Evolutionary conservation across 139 green algal genomes (phyloP).

Genomic region (Coelastrella sp.): DNA sequence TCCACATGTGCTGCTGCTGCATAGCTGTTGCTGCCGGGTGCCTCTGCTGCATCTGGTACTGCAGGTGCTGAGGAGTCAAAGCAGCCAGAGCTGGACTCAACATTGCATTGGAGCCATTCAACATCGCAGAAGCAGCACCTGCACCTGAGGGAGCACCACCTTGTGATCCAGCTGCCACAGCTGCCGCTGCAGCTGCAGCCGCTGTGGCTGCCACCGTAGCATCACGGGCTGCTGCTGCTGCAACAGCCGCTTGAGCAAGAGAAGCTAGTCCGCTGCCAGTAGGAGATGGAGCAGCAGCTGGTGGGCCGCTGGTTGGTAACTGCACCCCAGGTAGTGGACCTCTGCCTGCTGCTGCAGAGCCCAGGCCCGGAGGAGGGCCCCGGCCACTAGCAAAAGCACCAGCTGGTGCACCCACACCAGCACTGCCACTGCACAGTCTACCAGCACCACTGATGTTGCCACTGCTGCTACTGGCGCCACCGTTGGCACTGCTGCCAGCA

Average conservation of each 20-base stretch:
- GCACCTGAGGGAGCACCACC: background rate
- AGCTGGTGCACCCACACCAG: background rate
- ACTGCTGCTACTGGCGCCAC: background rate
- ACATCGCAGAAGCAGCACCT: background rate
- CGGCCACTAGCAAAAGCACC: background rate
- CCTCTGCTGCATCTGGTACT: slow-evolving; percentile 37
- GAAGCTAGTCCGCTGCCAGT: background rate
- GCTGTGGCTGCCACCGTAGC: slow-evolving; percentile 14
- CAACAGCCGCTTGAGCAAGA: slow-evolving; percentile 4
- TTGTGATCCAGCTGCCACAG: background rate
- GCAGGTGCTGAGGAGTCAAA: slow-evolving; percentile 19
- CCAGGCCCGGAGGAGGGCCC: background rate
- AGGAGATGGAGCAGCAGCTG: background rate
- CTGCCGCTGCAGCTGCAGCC: slow-evolving; percentile 17
- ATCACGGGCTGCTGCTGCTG: slow-evolving; percentile 14
- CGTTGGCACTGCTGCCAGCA: background rate
- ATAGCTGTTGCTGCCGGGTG: background rate
- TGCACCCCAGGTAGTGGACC: background rate
- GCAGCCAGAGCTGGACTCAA: background rate
- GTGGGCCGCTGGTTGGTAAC: background rate
- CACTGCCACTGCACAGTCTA: background rate
- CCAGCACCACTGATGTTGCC: background rate
- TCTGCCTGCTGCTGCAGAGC: background rate
- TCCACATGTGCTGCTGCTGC: slow-evolving; percentile 29
- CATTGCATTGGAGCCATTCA: slow-evolving; percentile 16